Conservation (phyloP, 768 basidiomycete species). For the Tylopilus subfusipes region DNA sequence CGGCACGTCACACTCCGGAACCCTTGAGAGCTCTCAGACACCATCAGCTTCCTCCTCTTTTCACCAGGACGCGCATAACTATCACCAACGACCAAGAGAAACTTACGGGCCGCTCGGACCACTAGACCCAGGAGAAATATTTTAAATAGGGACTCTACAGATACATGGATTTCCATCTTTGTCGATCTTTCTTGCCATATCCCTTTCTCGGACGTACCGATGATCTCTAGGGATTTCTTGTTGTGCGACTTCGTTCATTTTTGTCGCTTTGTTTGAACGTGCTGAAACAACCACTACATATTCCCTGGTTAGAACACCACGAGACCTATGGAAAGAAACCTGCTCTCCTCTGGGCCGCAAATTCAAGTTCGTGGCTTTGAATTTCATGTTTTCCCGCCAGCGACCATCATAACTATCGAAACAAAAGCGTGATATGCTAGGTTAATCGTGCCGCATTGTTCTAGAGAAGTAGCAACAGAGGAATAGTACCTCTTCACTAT, state of each 20-base stretch:
- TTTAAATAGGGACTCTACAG: constrained; percentile 35
- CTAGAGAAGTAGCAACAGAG: constrained; percentile 28
- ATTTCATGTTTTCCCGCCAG: too few relatives aligned
- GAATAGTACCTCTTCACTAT: constrained; percentile 20
- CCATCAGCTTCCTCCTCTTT: constrained; percentile 35
- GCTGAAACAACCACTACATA: neutral
- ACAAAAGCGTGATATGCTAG: neutral
- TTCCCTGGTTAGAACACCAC: neutral
- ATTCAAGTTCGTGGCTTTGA: neutral
- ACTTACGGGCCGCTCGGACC: constrained; percentile 55
- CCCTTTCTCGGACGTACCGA: neutral
- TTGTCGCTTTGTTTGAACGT: constrained; percentile 1
- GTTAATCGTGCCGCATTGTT: constrained; percentile 12
- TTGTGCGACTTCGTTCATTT: constrained; percentile 13
- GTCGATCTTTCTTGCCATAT: constrained; percentile 8
- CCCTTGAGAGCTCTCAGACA: constrained; percentile 26
- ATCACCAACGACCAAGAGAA: constrained; percentile 34
- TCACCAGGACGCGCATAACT: constrained; percentile 31
- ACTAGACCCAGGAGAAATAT: constrained; percentile 54
- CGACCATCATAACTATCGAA: too few relatives aligned
- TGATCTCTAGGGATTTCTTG: constrained; percentile 1
- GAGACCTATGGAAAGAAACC: neutral
- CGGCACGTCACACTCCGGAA: constrained; percentile 48
- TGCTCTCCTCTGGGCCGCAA: neutral
- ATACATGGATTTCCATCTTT: constrained; percentile 29